phyloP scores from a whole-genome alignment of 2,329 filamentous ascomycete genomes.

The Colletotrichum aenigma region DNA sequence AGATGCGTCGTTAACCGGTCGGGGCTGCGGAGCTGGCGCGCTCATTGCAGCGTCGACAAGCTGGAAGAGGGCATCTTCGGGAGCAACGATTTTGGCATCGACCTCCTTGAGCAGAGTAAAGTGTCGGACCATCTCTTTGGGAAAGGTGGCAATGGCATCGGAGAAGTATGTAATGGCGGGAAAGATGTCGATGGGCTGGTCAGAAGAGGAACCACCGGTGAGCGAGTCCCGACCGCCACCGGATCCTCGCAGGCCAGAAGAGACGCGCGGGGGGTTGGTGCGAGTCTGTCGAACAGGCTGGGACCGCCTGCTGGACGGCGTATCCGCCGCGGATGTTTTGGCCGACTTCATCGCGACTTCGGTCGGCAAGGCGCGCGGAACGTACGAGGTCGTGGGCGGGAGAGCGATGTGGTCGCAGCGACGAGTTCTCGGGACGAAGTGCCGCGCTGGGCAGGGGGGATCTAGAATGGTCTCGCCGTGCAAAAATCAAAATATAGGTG shows the following conservation, averaged over 20 bases:
- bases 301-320: constrained; percentile 59
- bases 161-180: constrained; percentile 78
- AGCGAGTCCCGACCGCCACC: constrained; percentile 49
- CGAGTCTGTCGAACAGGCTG: constrained; percentile 70
- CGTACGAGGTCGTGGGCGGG: not conserved
- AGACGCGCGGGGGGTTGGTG: constrained; percentile 65
- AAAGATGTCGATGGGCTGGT: constrained; percentile 70
- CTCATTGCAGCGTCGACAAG: constrained; percentile 71
- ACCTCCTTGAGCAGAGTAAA: constrained; percentile 97
- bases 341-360: constrained; percentile 56
- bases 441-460: not conserved
- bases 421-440: not conserved
- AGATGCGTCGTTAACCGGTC: constrained; percentile 47
- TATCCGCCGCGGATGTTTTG: constrained; percentile 48
- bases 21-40: constrained; percentile 51
- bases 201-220: constrained; percentile 46
- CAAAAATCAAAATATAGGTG: not conserved
- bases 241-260: constrained; percentile 48
- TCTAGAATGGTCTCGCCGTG: not conserved
- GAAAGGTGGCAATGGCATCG: constrained; percentile 88
- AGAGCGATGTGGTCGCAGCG: not conserved
- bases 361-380: not conserved
- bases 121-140: constrained; percentile 93
- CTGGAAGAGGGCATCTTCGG: constrained; percentile 81
- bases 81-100: constrained; percentile 91